phyloP scores from a whole-genome alignment of 2,329 filamentous ascomycete genomes.

The Penicillium sp. region DNA sequence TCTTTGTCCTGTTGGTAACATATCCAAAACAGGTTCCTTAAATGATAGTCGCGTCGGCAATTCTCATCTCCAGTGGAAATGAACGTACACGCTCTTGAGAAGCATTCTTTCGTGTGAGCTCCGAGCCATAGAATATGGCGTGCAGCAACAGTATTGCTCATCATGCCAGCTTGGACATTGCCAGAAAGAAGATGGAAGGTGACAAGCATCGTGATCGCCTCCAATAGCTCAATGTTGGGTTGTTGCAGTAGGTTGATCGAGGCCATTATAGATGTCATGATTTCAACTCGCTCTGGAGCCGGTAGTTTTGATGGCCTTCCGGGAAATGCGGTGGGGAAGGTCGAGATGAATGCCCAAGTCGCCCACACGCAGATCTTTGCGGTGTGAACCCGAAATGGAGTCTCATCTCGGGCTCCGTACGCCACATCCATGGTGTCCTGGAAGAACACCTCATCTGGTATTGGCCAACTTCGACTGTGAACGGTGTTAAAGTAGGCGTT shows the following conservation, averaged over 20 bases:
- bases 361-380: slow-evolving; percentile 8
- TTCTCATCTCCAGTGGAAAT: neutral
- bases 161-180: slow-evolving; percentile 2
- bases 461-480: slow-evolving; percentile 5
- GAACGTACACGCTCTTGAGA: neutral
- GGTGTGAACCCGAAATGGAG: slow-evolving; percentile 1
- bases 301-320: neutral
- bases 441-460: slow-evolving; percentile 6
- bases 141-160: slow-evolving; percentile 6
- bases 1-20: slow-evolving; percentile 9
- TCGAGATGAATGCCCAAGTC: slow-evolving; percentile 9
- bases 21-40: slow-evolving; percentile 7
- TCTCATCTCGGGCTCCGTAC: slow-evolving; percentile 2
- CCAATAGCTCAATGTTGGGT: slow-evolving; percentile 1
- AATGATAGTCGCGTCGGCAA: neutral
- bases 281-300: neutral
- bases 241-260: slow-evolving; percentile 9
- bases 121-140: slow-evolving; percentile 6
- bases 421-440: slow-evolving; percentile 5
- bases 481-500: slow-evolving; percentile 1
- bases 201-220: slow-evolving; percentile 7
- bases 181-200: slow-evolving; percentile 6
- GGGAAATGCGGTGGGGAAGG: neutral
- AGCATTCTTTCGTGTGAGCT: slow-evolving; percentile 6
- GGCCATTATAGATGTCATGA: slow-evolving; percentile 8